Evolutionary conservation across 352 stramenopile species (phyloP), one percentile per base, ranked within the genome.

Genomic region (Globisporangium solare): DNA sequence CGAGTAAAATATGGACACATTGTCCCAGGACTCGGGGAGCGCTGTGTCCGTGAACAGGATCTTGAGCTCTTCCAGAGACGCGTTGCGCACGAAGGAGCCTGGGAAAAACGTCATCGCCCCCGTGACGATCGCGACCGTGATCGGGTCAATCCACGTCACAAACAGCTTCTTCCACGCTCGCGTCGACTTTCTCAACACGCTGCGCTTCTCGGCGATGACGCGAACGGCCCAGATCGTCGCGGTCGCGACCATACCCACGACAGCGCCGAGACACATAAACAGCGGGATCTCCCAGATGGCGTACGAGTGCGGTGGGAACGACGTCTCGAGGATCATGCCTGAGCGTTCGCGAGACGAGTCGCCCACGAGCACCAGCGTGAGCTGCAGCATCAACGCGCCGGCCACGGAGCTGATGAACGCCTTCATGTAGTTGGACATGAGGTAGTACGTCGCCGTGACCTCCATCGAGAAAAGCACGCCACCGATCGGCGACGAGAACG

Each of bases 401-500:
- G 81, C 71, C 4, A 95, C 81, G 0, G 87, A 83, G 45, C 79
- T 89, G 54, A 96, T 83, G 61, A 96, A 96, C 4, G 79, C 82
- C 66, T 92, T 92, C 62, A 90, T 91, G 71, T 95, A 96, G 70
- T 95, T 95, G 54, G 80, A 91, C 59, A 92, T 90, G 58, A 94
- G 68, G 54, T 93, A 94, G 66, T 93, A 96, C 10, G 86, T 94
- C 17, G 83, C 75, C 0, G 85, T 94, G 31, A 98, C 92, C 56
- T 98, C 94, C 64, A 98, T 96, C 0, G 82, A 96, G 70, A 98
- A 98, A 22, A 98, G 71, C 15, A 98, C 95, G 12, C 92, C 94
- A 17, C 94, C 94, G 22, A 98, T 97, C 11, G 94, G 89, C 0
- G 94, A 92, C 4, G 90, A 96, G 70, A 98, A 98, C 2, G 92